Evolutionary conservation across 129 eudicot species (phyloP).

Genomic region (Smallanthus sonchifolius): DNA sequence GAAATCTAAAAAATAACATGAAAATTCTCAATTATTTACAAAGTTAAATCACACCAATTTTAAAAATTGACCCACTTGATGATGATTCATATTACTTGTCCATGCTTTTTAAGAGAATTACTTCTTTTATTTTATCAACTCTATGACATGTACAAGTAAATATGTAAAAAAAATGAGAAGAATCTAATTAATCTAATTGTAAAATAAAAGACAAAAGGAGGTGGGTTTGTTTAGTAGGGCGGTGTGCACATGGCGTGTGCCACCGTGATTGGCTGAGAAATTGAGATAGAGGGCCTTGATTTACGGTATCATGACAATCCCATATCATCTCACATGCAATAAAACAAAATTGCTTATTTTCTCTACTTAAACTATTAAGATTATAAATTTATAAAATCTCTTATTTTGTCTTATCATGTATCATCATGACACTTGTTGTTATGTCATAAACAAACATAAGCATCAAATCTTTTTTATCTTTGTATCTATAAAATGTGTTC

Average conservation of each 20-base stretch:
- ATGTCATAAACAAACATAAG: background rate
- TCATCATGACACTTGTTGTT: background rate
- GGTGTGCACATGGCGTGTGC: slow-evolving; percentile 29
- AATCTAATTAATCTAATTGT: background rate
- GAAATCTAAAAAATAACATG: too few species aligned
- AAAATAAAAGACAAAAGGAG: slow-evolving; percentile 9
- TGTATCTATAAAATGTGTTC: background rate
- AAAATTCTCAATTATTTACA: too few species aligned
- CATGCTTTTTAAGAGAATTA: too few species aligned
- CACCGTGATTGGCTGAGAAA: slow-evolving; percentile 13
- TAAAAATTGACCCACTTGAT: too few species aligned
- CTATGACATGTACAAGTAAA: too few species aligned
- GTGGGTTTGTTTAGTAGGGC: slow-evolving; percentile 19
- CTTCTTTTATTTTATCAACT: too few species aligned
- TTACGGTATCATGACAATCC: slow-evolving; percentile 2
- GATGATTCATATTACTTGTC: too few species aligned
- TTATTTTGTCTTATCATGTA: background rate
- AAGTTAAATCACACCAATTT: too few species aligned
- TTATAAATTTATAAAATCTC: background rate
- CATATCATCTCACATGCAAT: slow-evolving; percentile 18
- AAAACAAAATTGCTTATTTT: slow-evolving; percentile 21
- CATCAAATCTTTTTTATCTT: background rate
- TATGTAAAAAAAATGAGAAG: too few species aligned
- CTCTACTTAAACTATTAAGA: background rate
- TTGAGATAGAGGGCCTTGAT: slow-evolving; percentile 11